phyloP scores from a whole-genome alignment of 179 eudicot genomes.

The Drosera spatulata region DNA sequence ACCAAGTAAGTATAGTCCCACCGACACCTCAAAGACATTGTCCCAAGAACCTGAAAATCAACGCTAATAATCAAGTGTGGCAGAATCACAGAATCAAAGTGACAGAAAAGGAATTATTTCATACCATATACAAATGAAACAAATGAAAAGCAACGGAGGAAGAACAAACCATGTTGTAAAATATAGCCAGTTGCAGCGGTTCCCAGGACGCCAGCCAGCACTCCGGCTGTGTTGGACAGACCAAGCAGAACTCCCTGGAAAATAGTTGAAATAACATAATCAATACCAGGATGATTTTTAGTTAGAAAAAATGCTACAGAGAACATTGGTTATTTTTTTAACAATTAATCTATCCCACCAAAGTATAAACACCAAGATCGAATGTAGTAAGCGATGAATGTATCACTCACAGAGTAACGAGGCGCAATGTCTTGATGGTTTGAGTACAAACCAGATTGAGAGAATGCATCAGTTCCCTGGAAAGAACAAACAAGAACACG shows the following conservation, averaged over 20 bases:
- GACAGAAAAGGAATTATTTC: not conserved
- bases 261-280: slow-evolving; percentile 1
- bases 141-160: not conserved
- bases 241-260: slow-evolving; percentile 79
- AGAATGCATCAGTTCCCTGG: slow-evolving; percentile 86
- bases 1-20: slow-evolving; percentile 73
- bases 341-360: too few relatives aligned
- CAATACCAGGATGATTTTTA: not conserved
- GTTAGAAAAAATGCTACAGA: not conserved
- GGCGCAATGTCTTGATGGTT: slow-evolving; percentile 92
- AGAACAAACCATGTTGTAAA: slow-evolving; percentile 69
- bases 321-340: too few relatives aligned
- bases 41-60: slow-evolving; percentile 79
- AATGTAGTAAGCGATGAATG: not conserved
- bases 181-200: slow-evolving; percentile 96
- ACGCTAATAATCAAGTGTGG: not conserved
- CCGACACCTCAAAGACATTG: slow-evolving; percentile 77
- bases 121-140: not conserved
- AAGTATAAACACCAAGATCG: too few relatives aligned
- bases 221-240: slow-evolving; percentile 92
- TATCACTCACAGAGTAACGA: slow-evolving; percentile 56
- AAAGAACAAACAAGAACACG: not conserved
- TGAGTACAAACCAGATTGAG: slow-evolving; percentile 81
- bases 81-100: not conserved
- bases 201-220: slow-evolving; percentile 91